phyloP scores from a whole-genome alignment of 108 stramenopile genomes.

The Cyclotella kingstonii region DNA sequence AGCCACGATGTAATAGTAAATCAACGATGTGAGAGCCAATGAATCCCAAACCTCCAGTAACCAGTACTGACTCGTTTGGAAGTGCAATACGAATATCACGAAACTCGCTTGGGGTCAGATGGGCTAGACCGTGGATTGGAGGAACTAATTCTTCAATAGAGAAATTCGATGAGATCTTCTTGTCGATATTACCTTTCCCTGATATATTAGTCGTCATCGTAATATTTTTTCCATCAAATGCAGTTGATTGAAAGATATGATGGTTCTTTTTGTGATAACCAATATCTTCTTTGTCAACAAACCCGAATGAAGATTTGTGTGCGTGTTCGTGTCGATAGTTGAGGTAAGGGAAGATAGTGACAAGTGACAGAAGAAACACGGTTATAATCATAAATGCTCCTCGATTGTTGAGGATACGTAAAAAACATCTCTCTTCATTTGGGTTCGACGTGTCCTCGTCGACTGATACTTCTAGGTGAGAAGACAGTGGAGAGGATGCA shows the following conservation, averaged over 20 bases:
- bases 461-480: too few species aligned
- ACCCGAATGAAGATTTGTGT: not conserved
- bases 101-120: slow-evolving; percentile 31
- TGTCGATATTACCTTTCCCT: not conserved
- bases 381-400: too few species aligned
- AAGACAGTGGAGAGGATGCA: too few species aligned
- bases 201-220: not conserved
- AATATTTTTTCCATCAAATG: not conserved
- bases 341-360: not conserved
- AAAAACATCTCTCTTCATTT: too few species aligned
- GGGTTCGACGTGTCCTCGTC: too few species aligned
- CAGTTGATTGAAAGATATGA: not conserved
- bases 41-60: slow-evolving; percentile 86
- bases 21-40: slow-evolving; percentile 75
- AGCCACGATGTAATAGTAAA: slow-evolving; percentile 64
- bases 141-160: slow-evolving; percentile 4
- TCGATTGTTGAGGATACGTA: too few species aligned
- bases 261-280: not conserved
- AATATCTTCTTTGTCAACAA: not conserved
- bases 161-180: not conserved
- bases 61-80: slow-evolving; percentile 50
- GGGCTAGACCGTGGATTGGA: slow-evolving; percentile 26
- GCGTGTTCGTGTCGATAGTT: not conserved
- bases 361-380: not conserved
- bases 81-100: slow-evolving; percentile 21